Conservation (phyloP, 768 basidiomycete genomes). For the Suillus tomentosus region DNA sequence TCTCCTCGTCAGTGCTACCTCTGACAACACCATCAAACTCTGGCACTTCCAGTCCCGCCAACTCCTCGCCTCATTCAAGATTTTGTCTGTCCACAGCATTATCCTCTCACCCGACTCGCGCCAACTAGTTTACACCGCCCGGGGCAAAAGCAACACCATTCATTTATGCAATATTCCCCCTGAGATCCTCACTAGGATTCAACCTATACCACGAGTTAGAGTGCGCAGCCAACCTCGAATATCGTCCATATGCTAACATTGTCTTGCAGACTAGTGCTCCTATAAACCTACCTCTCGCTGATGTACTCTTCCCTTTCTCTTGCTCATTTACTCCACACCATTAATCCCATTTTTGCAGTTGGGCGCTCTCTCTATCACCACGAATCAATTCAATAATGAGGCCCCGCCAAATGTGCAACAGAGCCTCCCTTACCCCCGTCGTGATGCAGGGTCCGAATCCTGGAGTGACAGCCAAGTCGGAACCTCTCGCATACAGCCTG, state of each 20-base stretch:
- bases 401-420: too few relatives aligned
- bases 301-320: too few relatives aligned
- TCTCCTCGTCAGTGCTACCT: background rate
- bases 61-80: background rate
- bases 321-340: too few relatives aligned
- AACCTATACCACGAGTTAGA: background rate
- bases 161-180: background rate
- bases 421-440: too few relatives aligned
- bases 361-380: too few relatives aligned
- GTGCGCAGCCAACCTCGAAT: background rate
- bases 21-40: background rate
- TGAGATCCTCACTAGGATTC: background rate
- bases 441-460: too few relatives aligned
- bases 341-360: too few relatives aligned
- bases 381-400: too few relatives aligned
- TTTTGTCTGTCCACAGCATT: background rate
- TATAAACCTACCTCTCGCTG: too few relatives aligned
- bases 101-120: background rate
- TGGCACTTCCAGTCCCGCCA: background rate
- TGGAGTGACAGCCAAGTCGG: too few relatives aligned
- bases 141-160: background rate
- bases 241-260: background rate
- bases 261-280: too few relatives aligned
- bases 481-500: too few relatives aligned
- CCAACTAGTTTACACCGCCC: background rate